Percentiles rank a stretch among this genome's conserved stretches.
phyloP scores from a whole-genome alignment of 2,329 filamentous ascomycete genomes.

The Botrytis cinerea region DNA sequence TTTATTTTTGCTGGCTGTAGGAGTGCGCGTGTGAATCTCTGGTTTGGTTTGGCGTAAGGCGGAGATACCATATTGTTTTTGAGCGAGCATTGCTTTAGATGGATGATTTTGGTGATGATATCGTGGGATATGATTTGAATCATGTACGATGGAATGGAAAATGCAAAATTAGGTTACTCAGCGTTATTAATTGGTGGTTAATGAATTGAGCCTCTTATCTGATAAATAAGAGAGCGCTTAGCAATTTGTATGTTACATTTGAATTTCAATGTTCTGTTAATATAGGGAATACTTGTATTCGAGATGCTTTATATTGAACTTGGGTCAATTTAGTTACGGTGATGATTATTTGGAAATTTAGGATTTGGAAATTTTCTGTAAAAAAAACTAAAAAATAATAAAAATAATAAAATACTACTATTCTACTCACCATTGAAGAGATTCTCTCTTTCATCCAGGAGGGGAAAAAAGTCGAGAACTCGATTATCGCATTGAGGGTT shows the following conservation, averaged over 20 bases:
- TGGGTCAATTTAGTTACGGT: not conserved
- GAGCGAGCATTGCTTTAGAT: not conserved
- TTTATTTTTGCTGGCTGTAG: not conserved
- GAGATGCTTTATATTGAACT: not conserved
- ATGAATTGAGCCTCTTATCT: not conserved
- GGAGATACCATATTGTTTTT: constrained; percentile 9
- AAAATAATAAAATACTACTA: not conserved
- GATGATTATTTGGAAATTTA: not conserved
- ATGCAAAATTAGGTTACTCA: not conserved
- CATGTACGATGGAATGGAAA: not conserved
- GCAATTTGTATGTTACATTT: not conserved
- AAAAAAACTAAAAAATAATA: too few relatives aligned
- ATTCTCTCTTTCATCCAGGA: too few relatives aligned
- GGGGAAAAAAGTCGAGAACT: too few relatives aligned
- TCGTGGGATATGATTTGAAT: not conserved
- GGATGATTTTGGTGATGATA: not conserved
- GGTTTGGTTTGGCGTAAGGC: constrained; percentile 5
- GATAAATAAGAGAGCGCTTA: not conserved
- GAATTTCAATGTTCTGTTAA: not conserved
- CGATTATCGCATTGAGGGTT: too few relatives aligned
- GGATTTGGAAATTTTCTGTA: not conserved
- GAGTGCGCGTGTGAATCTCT: not conserved
- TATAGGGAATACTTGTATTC: not conserved
- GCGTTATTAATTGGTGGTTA: not conserved
- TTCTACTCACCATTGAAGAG: too few relatives aligned